These are phyloP conservation scores for Saccharomyces kudriavzevii DNA, from an alignment of 805 yeast genomes.

Conservation along the genomic window DNA sequence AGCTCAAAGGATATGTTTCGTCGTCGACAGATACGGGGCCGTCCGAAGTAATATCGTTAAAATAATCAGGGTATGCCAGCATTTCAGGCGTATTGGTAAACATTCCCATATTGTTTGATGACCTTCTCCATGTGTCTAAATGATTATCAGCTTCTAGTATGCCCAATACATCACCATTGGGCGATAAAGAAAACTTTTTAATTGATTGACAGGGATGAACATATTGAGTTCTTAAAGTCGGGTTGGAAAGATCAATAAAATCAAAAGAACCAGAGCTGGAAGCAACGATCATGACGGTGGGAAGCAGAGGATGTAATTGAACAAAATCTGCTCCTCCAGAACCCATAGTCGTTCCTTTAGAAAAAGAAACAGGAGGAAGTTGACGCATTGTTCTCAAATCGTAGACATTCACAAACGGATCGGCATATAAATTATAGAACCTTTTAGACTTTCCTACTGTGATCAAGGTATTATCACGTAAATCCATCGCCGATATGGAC, in stretches of 20 bases:
- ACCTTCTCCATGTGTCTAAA: slow-evolving; percentile 32
- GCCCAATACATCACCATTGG: slow-evolving; percentile 68
- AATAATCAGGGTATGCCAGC: slow-evolving; percentile 49
- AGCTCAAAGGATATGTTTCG: slow-evolving; percentile 48
- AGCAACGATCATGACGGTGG: slow-evolving; percentile 66
- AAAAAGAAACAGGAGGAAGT: slow-evolving; percentile 74
- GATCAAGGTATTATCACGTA: slow-evolving; percentile 56
- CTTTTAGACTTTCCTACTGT: slow-evolving; percentile 77
- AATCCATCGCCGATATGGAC: slow-evolving; percentile 54
- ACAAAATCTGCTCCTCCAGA: slow-evolving; percentile 81
- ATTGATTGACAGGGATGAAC: slow-evolving; percentile 32
- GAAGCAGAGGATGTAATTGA: slow-evolving; percentile 76
- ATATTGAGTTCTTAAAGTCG: slow-evolving; percentile 37
- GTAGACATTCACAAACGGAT: slow-evolving; percentile 75
- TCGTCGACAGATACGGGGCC: slow-evolving; percentile 35
- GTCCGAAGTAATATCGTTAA: slow-evolving; percentile 28
- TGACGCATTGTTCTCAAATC: slow-evolving; percentile 69
- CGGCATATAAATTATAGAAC: slow-evolving; percentile 49
- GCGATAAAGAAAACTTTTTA: slow-evolving; percentile 29
- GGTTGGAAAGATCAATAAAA: slow-evolving; percentile 75
- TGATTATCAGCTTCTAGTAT: slow-evolving; percentile 57
- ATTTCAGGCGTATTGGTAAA: slow-evolving; percentile 33
- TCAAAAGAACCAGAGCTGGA: slow-evolving; percentile 78
- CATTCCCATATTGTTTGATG: slow-evolving; percentile 10
- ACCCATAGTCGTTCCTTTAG: slow-evolving; percentile 35